Base-by-base conservation (phyloP, 805 yeast species). In the Suhomyces sp. region DNA sequence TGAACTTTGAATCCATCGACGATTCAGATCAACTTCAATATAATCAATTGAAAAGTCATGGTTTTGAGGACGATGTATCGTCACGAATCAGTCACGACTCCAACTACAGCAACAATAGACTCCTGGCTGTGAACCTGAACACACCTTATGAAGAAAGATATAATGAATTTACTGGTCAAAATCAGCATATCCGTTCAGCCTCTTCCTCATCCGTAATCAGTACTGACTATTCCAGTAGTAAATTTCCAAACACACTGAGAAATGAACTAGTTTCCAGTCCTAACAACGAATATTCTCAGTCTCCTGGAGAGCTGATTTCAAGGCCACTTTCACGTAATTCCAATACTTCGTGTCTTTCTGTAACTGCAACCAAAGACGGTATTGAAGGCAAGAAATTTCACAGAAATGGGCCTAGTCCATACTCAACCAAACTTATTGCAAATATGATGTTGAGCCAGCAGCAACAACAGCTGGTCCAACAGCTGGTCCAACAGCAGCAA, bases 331-430 rank as follows among this genome's bases (percentile, higher is more conserved):
- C 89, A 0, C 74, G 89, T 46, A 78, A 79, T 44, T 82, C 87
- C 21, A 78, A 80, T 17, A 82, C 87, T 0, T 83, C 89, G 1
- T 85, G 87, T 31, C 63, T 85, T n/a, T 84, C 89, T 0, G 83
- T 85, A 39, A 84, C 86, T 4, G 90, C 90, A 20, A 84, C 88
- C 15, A 85, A 86, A 58, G 90, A 86, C 63, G 90, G 91, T 0
- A 65, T 85, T 3, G 89, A 85, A 61, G 91, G 91, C 4, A 78
- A 80, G 53, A 68, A 79, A 46, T 71, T 81, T 43, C 82, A 76
- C 58, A 68, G 84, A 45, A 63, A 62, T 24, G 75, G 76, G 0
- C 75, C 73, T 5, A 66, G 68, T n/a, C 62, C 67, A 2, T 73
- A 69, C 53, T 66, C 75, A 2, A 61, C 62, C 44, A 67, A 67